Evolutionary conservation across 2,329 filamentous ascomycete genomes (phyloP).

Genomic region (Paecilomyces sp.): DNA sequence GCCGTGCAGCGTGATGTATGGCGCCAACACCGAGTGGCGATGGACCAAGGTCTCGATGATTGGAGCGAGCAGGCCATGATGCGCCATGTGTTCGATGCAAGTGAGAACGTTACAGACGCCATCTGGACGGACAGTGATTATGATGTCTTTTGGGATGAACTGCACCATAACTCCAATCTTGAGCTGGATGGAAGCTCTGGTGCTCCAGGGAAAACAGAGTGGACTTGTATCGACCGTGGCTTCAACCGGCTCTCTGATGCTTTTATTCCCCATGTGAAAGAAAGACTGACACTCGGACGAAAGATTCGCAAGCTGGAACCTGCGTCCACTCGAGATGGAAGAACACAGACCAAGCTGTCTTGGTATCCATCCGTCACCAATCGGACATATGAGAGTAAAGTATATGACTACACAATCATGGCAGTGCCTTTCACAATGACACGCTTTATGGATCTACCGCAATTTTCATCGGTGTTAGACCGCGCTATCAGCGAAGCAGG

Average conservation of each 20-base stretch:
- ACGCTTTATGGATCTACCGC: constrained; percentile 30
- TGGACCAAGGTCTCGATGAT: constrained; percentile 17
- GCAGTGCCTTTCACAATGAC: constrained; percentile 31
- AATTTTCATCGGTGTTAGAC: constrained; percentile 22
- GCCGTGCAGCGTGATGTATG: constrained; percentile 16
- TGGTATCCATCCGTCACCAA: constrained; percentile 17
- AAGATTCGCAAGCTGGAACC: constrained; percentile 17
- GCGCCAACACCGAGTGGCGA: constrained; percentile 12
- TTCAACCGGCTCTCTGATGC: constrained; percentile 29
- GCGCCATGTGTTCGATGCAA: constrained; percentile 26
- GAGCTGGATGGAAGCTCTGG: constrained; percentile 19
- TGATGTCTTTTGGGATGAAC: constrained; percentile 27
- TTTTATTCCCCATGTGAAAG: constrained; percentile 25
- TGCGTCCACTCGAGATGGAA: constrained; percentile 4
- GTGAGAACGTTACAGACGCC: constrained; percentile 32
- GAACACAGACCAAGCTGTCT: constrained; percentile 11
- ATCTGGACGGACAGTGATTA: constrained; percentile 24
- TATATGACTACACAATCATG: constrained; percentile 34
- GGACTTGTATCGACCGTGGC: constrained; percentile 25
- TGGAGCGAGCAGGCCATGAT: constrained; percentile 19
- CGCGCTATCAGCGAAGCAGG: constrained; percentile 17
- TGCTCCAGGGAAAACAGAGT: constrained; percentile 18
- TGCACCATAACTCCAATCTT: constrained; percentile 27
- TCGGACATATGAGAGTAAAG: constrained; percentile 18
- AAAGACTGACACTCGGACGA: constrained; percentile 14